phyloP scores from a whole-genome alignment of 768 basidiomycete species.

The Mycena vulgaris region DNA sequence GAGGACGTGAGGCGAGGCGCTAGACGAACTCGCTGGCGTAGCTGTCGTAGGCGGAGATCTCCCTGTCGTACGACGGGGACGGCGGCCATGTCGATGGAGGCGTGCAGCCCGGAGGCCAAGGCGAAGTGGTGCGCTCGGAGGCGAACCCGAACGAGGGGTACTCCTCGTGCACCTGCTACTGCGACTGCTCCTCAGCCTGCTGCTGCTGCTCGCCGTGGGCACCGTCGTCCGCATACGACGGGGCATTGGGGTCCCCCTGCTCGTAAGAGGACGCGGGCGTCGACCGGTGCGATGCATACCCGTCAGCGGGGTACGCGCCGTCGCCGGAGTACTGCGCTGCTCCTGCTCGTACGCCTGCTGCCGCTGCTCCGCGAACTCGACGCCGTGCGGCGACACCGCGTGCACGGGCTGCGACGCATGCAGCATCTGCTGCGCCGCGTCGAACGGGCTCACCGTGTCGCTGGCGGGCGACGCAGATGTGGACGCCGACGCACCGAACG shows the following conservation, averaged over 20 bases:
- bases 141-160: conserved; percentile 38
- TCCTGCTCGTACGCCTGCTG: conserved; percentile 6
- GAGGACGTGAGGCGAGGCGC: neutral
- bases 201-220: neutral
- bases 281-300: conserved; percentile 3
- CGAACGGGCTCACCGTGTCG: conserved; percentile 35
- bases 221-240: conserved; percentile 1
- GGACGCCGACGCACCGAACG: conserved; percentile 36
- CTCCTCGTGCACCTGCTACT: too few species aligned
- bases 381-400: conserved; percentile 23
- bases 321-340: neutral
- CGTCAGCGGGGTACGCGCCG: neutral
- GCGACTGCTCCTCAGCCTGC: conserved; percentile 1
- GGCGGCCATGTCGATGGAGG: conserved; percentile 11
- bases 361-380: conserved; percentile 28
- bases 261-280: conserved; percentile 9
- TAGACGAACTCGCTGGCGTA: conserved; percentile 37
- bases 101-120: conserved; percentile 1
- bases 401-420: conserved; percentile 38
- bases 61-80: conserved; percentile 6
- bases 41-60: conserved; percentile 22
- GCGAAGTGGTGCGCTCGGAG: conserved; percentile 15
- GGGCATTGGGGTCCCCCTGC: neutral
- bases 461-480: conserved; percentile 18
- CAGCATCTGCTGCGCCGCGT: conserved; percentile 15